Evolutionary conservation across 2,329 filamentous ascomycete genomes (phyloP).

Genomic region (Phyllosticta citrichinensis): DNA sequence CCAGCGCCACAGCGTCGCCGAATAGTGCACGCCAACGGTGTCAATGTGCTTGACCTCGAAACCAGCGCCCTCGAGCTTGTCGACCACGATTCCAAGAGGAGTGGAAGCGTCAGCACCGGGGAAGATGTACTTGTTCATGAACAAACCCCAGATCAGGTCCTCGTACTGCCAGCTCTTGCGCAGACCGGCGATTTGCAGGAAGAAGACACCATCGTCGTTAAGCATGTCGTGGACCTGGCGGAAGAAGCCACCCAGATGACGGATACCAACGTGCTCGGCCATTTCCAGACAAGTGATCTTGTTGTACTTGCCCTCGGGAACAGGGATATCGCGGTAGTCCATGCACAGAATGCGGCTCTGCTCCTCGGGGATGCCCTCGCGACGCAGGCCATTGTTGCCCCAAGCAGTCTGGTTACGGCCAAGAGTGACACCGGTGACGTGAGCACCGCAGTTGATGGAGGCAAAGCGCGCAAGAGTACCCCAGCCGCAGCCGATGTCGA

Average conservation of each 20-base stretch:
- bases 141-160: slow-evolving; percentile 94
- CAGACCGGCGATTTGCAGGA: slow-evolving; percentile 89
- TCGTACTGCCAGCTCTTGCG: slow-evolving; percentile 96
- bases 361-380: slow-evolving; percentile 69
- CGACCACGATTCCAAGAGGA: slow-evolving; percentile 77
- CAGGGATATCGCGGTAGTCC: slow-evolving; percentile 92
- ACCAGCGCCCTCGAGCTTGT: slow-evolving; percentile 73
- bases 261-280: slow-evolving; percentile 96
- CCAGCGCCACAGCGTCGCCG: slow-evolving; percentile 93
- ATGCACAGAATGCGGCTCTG: slow-evolving; percentile 91
- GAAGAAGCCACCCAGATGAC: slow-evolving; percentile 72
- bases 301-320: slow-evolving; percentile 68
- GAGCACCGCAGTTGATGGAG: slow-evolving; percentile 79
- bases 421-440: slow-evolving; percentile 82
- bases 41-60: slow-evolving; percentile 89
- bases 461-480: slow-evolving; percentile 92
- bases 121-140: slow-evolving; percentile 99
- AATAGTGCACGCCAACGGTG: slow-evolving; percentile 94
- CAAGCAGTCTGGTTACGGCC: slow-evolving; percentile 94
- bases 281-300: slow-evolving; percentile 98
- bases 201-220: slow-evolving; percentile 91
- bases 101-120: slow-evolving; percentile 93
- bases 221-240: slow-evolving; percentile 90
- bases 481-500: slow-evolving; percentile 97
- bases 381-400: slow-evolving; percentile 84